These are phyloP conservation scores for Ichthyophthirius multifiliis DNA, from an alignment of 169 alveolate species.

Conservation along the genomic window DNA sequence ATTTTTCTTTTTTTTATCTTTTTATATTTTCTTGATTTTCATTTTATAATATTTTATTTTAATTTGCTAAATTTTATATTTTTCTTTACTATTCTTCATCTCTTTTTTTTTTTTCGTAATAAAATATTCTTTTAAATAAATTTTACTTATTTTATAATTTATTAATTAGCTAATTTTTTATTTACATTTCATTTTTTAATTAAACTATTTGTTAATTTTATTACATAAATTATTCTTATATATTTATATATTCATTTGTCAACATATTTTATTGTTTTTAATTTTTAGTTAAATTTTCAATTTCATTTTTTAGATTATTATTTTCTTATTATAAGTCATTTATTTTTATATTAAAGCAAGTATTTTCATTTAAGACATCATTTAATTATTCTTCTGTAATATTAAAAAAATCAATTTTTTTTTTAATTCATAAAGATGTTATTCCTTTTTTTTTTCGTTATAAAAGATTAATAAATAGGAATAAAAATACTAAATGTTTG, in stretches of 20 bases:
- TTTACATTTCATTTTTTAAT: neutral
- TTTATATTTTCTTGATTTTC: neutral
- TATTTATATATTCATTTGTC: neutral
- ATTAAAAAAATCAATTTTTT: neutral
- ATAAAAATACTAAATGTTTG: neutral
- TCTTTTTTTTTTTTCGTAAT: neutral
- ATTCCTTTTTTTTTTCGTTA: no score
- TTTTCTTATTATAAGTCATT: neutral
- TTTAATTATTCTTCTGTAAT: neutral
- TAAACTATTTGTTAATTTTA: neutral
- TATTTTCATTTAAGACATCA: neutral
- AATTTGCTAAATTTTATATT: neutral
- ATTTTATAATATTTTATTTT: neutral
- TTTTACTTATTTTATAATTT: neutral
- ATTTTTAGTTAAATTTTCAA: neutral
- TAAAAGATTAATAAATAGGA: no score
- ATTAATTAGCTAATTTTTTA: neutral
- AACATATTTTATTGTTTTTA: neutral
- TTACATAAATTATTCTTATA: neutral
- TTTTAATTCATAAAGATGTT: neutral
- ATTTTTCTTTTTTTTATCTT: neutral
- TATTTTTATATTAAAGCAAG: neutral
- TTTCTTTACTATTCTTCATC: constrained; percentile 3
- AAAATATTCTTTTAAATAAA: neutral
- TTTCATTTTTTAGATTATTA: neutral